A percentile compares a stretch with the other conserved stretches of the same genome.
Conservation (phyloP, 2,329 filamentous ascomycete genomes). For the Mycosphaerella sp. region DNA sequence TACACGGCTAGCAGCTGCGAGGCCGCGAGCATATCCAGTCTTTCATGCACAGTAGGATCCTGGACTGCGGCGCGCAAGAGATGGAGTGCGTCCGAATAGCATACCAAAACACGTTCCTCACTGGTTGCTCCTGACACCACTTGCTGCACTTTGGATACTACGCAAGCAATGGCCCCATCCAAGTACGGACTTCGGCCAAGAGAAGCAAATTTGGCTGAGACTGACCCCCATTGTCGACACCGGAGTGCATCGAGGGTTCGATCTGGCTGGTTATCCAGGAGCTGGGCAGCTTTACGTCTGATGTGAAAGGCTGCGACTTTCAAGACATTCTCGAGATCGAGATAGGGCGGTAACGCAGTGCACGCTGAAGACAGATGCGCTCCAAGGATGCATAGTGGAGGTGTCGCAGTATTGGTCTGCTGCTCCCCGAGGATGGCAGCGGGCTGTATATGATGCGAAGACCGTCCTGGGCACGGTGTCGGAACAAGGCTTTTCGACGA, state of each 20-base stretch:
- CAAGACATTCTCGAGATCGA: slow-evolving; percentile 13
- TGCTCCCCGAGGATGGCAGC: background rate
- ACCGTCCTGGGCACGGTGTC: background rate
- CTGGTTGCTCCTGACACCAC: slow-evolving; percentile 10
- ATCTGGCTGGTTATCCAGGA: slow-evolving; percentile 6
- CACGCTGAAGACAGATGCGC: slow-evolving; percentile 6
- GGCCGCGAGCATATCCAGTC: slow-evolving; percentile 14
- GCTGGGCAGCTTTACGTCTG: slow-evolving; percentile 13
- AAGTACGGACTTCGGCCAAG: slow-evolving; percentile 11
- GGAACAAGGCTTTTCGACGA: background rate
- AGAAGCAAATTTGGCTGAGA: slow-evolving; percentile 7
- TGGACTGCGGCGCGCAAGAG: slow-evolving; percentile 10
- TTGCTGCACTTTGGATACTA: slow-evolving; percentile 14
- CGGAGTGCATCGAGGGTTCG: slow-evolving; percentile 13
- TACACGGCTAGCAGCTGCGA: slow-evolving; percentile 14
- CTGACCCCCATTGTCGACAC: slow-evolving; percentile 14
- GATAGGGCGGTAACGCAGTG: slow-evolving; percentile 6
- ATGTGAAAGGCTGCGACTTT: slow-evolving; percentile 16
- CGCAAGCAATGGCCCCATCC: slow-evolving; percentile 15
- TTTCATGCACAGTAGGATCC: slow-evolving; percentile 8
- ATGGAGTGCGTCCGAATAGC: slow-evolving; percentile 13
- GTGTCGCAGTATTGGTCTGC: background rate
- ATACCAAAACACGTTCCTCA: slow-evolving; percentile 9
- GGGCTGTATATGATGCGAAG: background rate
- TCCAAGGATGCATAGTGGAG: slow-evolving; percentile 3